phyloP scores from a whole-genome alignment of 768 basidiomycete species.

The Lyophyllum decastes region DNA sequence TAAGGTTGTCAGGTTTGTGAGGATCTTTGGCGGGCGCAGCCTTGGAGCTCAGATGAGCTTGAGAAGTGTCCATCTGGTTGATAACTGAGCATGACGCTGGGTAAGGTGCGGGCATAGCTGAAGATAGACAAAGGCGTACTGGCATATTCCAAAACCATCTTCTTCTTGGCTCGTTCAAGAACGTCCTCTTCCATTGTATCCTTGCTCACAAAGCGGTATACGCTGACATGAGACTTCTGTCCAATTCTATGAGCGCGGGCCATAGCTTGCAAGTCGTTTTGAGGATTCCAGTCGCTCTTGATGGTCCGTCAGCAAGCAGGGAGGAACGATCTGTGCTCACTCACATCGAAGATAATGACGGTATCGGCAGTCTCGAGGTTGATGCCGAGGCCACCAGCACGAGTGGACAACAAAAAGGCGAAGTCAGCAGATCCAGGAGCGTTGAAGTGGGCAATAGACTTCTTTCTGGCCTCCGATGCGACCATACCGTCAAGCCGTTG shows the following conservation, averaged over 20 bases:
- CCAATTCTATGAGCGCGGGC: constrained; percentile 99
- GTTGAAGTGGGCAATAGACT: constrained; percentile 97
- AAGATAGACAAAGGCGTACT: constrained; percentile 61
- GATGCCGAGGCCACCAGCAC: constrained; percentile 97
- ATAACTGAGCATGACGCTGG: constrained; percentile 64
- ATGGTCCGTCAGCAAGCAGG: constrained; percentile 11
- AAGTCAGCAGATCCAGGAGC: constrained; percentile 92
- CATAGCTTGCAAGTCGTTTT: constrained; percentile 99
- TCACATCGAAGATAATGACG: constrained; percentile 97
- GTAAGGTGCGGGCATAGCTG: not conserved
- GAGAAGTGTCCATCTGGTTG: constrained; percentile 99
- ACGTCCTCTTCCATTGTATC: constrained; percentile 99
- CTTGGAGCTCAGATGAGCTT: constrained; percentile 90
- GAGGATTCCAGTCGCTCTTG: constrained; percentile 97
- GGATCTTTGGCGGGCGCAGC: constrained; percentile 62
- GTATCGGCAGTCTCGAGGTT: constrained; percentile 99
- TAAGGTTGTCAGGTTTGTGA: constrained; percentile 79
- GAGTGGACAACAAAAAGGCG: constrained; percentile 93
- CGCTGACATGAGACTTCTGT: constrained; percentile 97
- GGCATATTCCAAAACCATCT: constrained; percentile 99
- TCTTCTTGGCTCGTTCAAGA: constrained; percentile 96
- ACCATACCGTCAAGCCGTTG: constrained; percentile 97
- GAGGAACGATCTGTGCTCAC: constrained; percentile 25
- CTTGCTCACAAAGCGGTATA: constrained; percentile 98
- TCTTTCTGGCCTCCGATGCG: constrained; percentile 89